A percentile compares a stretch with the other conserved stretches of the same genome.
phyloP scores from a whole-genome alignment of 1,284 basidiomycete species.

The Trichosporon coremiiforme region DNA sequence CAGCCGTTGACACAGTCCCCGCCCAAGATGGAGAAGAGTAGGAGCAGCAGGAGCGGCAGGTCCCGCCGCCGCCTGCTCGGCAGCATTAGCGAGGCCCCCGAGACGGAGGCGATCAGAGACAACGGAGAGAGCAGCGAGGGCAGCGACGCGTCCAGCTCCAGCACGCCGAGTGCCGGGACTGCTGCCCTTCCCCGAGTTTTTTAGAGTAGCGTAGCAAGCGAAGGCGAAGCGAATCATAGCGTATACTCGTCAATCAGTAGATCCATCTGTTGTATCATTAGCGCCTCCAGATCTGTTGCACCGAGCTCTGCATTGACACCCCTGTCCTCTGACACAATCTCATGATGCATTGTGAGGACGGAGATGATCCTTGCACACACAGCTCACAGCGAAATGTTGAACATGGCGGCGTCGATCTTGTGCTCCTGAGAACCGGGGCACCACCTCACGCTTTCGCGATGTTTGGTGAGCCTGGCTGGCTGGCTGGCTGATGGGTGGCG shows the following conservation, averaged over 20 bases:
- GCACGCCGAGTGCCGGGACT: background rate
- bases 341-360: background rate
- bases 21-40: background rate
- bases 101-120: background rate
- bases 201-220: too few relatives aligned
- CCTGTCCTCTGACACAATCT: background rate
- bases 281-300: background rate
- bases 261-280: background rate
- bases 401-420: background rate
- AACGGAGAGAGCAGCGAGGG: background rate
- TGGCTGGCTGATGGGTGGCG: background rate
- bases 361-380: too few relatives aligned
- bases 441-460: background rate
- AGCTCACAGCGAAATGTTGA: background rate
- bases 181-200: background rate
- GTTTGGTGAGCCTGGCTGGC: constrained; percentile 1
- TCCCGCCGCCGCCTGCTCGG: background rate
- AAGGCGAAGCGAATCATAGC: too few relatives aligned
- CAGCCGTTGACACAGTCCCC: background rate
- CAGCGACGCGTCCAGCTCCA: constrained; percentile 6
- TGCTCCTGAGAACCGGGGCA: background rate
- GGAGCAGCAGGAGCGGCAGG: background rate
- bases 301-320: background rate
- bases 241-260: background rate
- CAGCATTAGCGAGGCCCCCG: background rate